Evolutionary conservation across 768 basidiomycete species (phyloP), one percentile per base, ranked within the genome.

Genomic region (Hortiboletus flavorubellus): DNA sequence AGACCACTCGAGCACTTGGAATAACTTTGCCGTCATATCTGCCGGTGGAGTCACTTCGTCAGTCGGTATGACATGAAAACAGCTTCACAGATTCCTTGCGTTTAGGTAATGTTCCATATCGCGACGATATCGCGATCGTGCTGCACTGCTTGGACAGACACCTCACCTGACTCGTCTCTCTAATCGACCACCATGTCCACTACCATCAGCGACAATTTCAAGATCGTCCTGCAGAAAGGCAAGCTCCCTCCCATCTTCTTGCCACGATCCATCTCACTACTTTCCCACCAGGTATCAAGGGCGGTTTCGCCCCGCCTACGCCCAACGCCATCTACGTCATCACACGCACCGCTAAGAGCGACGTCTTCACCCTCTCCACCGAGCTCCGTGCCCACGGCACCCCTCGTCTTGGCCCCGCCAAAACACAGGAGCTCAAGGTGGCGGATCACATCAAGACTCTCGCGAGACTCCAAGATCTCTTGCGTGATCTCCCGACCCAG

Each of bases 261-360:
- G 40, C 2, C 1, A 8, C 9, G 23, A 38, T 40, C 15, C n/a
- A 9, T 15, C 35, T 21, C 11, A 15, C 2, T 7, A 43, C 34
- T 49, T 11, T 40, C 23, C 5, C 34, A 33, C n/a, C 42, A 55
- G 90, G 90, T 55, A 91, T 91, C 66, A 69, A 74, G 12, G 89
- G 89, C 31, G 90, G 90, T 40, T 88, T 92, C 64, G 82, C 81
- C 12, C 85, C 87, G 0, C 84, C 90, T 4, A 84, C 75, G 8
- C 84, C 86, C 4, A 71, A 71, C 29, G 82, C 80, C 14, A 71
- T 86, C 62, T 75, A 82, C 65, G 76, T 75, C 26, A 62, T 91
- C 59, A 78, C 81, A 21, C 73, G 77, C 44, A 4, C 43, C 14
- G 44, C 74, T 2, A 63, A 61, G 8, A 69, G 74, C 44, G 39